phyloP scores from a whole-genome alignment of 2,329 filamentous ascomycete species.

The Alternaria ethzedia region DNA sequence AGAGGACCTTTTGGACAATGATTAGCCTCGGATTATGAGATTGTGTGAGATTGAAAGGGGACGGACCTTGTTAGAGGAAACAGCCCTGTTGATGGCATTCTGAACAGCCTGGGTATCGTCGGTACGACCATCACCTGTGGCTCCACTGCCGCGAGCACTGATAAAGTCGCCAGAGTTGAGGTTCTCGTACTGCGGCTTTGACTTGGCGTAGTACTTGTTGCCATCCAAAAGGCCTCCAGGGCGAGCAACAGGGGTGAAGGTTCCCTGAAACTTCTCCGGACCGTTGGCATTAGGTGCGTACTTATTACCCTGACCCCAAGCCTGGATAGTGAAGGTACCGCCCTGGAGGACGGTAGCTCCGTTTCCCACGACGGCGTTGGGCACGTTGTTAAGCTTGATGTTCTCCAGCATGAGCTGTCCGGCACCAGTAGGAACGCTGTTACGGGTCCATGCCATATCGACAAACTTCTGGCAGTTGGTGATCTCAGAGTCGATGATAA shows the following conservation, averaged over 20 bases:
- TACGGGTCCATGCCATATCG: constrained; percentile 49
- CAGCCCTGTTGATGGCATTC: constrained; percentile 70
- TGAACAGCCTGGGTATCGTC: constrained; percentile 87
- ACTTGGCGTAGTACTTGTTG: constrained; percentile 57
- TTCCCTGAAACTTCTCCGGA: constrained; percentile 55
- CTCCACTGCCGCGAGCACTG: constrained; percentile 54
- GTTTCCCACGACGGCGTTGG: constrained; percentile 39
- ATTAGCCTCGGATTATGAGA: too few relatives aligned
- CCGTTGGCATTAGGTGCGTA: constrained; percentile 50
- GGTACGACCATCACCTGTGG: constrained; percentile 77
- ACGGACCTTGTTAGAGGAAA: constrained; percentile 55
- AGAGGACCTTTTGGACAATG: constrained; percentile 50
- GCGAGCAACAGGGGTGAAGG: constrained; percentile 54
- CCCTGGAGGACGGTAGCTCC: constrained; percentile 39
- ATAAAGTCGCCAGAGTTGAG: constrained; percentile 69
- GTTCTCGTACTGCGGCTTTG: constrained; percentile 58
- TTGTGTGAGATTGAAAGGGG: too few relatives aligned
- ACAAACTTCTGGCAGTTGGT: constrained; percentile 59
- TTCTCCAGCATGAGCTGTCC: constrained; percentile 65
- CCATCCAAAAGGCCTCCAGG: constrained; percentile 56
- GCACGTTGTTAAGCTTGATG: constrained; percentile 49
- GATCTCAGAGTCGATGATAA: constrained; percentile 64
- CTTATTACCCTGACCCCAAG: constrained; percentile 46
- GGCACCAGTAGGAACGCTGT: constrained; percentile 52
- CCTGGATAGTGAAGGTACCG: constrained; percentile 41